Evolutionary conservation across 495 filamentous ascomycete species (phyloP).

Genomic region (Staphylotrichum longicolle): DNA sequence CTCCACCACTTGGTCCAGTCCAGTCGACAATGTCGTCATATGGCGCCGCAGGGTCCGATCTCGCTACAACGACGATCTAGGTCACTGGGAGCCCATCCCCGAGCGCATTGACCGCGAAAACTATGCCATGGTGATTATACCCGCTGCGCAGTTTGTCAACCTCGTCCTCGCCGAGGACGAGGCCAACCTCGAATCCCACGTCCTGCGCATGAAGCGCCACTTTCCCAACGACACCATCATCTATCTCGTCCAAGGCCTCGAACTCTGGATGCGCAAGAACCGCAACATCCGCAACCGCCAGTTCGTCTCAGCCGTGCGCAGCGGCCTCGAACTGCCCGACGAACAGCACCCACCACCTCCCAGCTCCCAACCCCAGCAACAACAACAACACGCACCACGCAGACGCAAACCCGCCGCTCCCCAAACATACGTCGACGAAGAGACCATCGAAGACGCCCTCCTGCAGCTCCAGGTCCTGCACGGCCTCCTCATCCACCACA

Average conservation of each 20-base stretch:
- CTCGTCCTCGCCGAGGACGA: slow-evolving; percentile 48
- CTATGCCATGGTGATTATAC: slow-evolving; percentile 64
- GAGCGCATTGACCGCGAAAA: slow-evolving; percentile 58
- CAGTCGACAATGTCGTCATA: slow-evolving; percentile 59
- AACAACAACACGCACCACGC: slow-evolving; percentile 38
- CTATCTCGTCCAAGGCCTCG: slow-evolving; percentile 76
- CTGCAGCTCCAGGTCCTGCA: slow-evolving; percentile 69
- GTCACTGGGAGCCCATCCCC: slow-evolving; percentile 65
- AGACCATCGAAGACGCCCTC: slow-evolving; percentile 70
- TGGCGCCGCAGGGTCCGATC: slow-evolving; percentile 72
- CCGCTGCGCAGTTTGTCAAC: slow-evolving; percentile 67
- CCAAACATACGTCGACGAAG: slow-evolving; percentile 62
- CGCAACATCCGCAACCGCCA: slow-evolving; percentile 63
- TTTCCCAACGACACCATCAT: slow-evolving; percentile 58
- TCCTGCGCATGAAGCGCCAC: slow-evolving; percentile 52
- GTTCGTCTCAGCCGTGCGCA: slow-evolving; percentile 63
- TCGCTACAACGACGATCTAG: slow-evolving; percentile 58
- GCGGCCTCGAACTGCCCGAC: slow-evolving; percentile 40
- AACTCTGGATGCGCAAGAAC: slow-evolving; percentile 66
- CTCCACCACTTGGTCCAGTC: slow-evolving; percentile 46
- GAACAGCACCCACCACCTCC: slow-evolving; percentile 17
- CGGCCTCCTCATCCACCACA: slow-evolving; percentile 69
- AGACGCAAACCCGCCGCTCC: slow-evolving; percentile 25
- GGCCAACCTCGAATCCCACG: slow-evolving; percentile 58
- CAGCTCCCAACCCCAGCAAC: slow-evolving; percentile 32